phyloP scores from a whole-genome alignment of 176 grass and related monocot species.

The Oryza officinalis region DNA sequence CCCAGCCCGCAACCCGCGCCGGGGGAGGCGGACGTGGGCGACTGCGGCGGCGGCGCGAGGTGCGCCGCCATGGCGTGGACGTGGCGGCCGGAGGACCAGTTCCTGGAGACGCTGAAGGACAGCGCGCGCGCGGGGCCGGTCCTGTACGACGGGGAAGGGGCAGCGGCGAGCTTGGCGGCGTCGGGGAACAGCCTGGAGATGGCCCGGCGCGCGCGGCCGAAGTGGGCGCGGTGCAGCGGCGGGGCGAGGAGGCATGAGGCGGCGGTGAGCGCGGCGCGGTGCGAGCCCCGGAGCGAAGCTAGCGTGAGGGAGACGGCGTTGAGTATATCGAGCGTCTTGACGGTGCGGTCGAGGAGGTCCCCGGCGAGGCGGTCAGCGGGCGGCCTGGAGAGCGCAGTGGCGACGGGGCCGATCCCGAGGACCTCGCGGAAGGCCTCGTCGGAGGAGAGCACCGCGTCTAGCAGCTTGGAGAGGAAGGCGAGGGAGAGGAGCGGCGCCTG shows the following conservation, averaged over 20 bases:
- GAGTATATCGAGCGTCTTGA: slow-evolving; percentile 86
- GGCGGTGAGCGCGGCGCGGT: slow-evolving; percentile 68
- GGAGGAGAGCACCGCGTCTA: slow-evolving; percentile 60
- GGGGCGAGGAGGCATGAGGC: slow-evolving; percentile 58
- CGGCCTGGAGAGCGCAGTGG: slow-evolving; percentile 39
- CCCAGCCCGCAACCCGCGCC: slow-evolving; percentile 53
- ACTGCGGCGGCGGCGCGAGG: slow-evolving; percentile 45
- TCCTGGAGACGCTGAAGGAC: slow-evolving; percentile 79
- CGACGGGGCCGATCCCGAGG: slow-evolving; percentile 41
- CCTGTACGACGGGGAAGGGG: slow-evolving; percentile 18
- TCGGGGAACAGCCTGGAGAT: slow-evolving; percentile 52
- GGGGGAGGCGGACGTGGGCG: not conserved
- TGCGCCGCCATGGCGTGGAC: slow-evolving; percentile 69
- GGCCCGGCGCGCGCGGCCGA: slow-evolving; percentile 76
- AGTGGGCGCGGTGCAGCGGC: slow-evolving; percentile 43
- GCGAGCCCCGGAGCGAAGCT: slow-evolving; percentile 63
- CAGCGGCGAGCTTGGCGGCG: not conserved
- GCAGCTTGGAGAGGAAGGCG: slow-evolving; percentile 80
- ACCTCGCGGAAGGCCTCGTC: slow-evolving; percentile 64
- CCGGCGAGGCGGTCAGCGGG: slow-evolving; percentile 66
- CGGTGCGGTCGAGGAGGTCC: slow-evolving; percentile 76
- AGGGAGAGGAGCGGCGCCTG: slow-evolving; percentile 45
- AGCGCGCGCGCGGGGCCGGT: slow-evolving; percentile 28
- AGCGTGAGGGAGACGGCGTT: slow-evolving; percentile 75
- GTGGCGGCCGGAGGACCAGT: slow-evolving; percentile 68